Conservation (phyloP, 2,329 filamentous ascomycete genomes). For the Fonsecaea pedrosoi region DNA sequence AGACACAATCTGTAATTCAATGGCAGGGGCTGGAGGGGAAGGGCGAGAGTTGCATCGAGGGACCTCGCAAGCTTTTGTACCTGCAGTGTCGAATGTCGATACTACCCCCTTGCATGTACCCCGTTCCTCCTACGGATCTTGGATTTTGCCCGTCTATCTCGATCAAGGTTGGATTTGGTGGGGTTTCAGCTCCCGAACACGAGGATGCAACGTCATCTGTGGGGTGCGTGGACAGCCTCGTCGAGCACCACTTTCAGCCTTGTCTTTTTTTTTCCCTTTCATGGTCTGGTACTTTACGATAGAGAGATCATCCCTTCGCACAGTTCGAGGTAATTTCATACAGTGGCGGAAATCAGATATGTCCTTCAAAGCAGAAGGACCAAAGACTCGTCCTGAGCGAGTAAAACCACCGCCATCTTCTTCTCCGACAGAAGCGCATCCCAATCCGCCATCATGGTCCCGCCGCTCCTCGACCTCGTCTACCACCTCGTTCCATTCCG, state of each 20-base stretch:
- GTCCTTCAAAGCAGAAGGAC: conserved; percentile 37
- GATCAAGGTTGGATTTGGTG: background rate
- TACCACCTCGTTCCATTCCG: conserved; percentile 40
- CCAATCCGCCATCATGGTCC: conserved; percentile 31
- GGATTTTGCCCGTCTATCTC: conserved; percentile 5
- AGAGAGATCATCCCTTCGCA: background rate
- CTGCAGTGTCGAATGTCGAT: background rate
- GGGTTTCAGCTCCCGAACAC: background rate
- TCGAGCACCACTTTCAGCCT: background rate
- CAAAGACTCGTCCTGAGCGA: conserved; percentile 38
- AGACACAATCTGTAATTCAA: background rate
- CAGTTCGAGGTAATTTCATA: background rate
- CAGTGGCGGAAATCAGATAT: conserved; percentile 20
- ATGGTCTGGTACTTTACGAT: background rate
- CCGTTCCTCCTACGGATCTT: background rate
- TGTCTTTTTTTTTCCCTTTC: background rate
- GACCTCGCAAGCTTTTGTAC: background rate
- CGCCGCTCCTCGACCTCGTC: conserved; percentile 35
- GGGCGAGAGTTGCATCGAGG: background rate
- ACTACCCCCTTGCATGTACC: background rate
- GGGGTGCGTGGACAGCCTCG: background rate
- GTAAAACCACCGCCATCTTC: conserved; percentile 33
- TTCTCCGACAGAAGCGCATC: conserved; percentile 14
- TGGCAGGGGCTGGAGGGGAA: background rate
- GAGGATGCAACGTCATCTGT: background rate